Percentiles rank a stretch among this genome's conserved stretches.
These are phyloP conservation scores for Trametes sanguinea DNA, from an alignment of 768 basidiomycete species.

Conservation along the genomic window DNA sequence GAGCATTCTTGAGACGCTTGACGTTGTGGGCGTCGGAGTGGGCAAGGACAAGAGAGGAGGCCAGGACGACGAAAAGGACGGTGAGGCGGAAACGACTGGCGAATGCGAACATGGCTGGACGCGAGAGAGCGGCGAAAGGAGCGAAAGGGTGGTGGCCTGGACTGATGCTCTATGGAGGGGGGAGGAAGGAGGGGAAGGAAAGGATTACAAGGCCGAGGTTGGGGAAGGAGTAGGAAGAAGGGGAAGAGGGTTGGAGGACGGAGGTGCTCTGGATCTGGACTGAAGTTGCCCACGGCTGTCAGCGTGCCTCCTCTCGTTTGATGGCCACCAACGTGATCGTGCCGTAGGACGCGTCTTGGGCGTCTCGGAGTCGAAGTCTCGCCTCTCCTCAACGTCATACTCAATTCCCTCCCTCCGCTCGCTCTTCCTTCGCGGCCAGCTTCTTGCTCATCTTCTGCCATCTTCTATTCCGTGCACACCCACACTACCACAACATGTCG, in stretches of 20 bases:
- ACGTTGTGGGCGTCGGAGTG: conserved; percentile 5
- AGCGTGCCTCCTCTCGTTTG: no score
- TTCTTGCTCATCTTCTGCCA: neutral
- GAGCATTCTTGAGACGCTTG: conserved; percentile 2
- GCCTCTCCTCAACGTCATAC: neutral
- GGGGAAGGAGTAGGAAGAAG: neutral
- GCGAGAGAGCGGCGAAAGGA: neutral
- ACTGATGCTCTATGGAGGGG: neutral
- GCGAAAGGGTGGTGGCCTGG: conserved; percentile 1
- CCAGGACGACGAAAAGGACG: conserved; percentile 10
- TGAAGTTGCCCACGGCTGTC: no score
- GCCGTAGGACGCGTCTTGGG: no score
- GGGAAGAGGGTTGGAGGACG: neutral
- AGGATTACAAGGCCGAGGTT: neutral
- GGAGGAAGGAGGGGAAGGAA: neutral
- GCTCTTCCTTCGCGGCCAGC: neutral
- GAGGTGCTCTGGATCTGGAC: neutral
- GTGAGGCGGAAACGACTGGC: conserved; percentile 18
- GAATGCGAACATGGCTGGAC: conserved; percentile 13
- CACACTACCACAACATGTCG: neutral
- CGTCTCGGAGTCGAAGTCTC: no score
- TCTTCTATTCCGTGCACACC: neutral
- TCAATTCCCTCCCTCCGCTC: neutral
- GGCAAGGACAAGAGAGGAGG: conserved; percentile 15
- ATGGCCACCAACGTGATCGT: no score